phyloP scores from a whole-genome alignment of 2,329 filamentous ascomycete species.

The Elsinoe australis region DNA sequence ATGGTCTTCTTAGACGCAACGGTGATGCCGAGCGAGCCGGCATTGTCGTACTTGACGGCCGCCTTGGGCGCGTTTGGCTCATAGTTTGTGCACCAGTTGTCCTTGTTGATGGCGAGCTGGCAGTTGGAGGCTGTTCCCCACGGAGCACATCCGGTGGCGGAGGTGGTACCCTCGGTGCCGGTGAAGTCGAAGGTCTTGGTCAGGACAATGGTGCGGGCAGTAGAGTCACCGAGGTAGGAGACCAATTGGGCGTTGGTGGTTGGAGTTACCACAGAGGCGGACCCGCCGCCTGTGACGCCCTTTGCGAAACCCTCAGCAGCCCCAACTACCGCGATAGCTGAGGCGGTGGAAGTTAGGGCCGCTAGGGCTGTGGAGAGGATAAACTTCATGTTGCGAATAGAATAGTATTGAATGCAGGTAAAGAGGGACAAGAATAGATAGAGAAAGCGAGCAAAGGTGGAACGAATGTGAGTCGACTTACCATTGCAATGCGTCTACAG shows the following conservation, averaged over 20 bases:
- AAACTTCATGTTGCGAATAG: background rate
- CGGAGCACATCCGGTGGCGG: constrained; percentile 49
- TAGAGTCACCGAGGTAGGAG: constrained; percentile 49
- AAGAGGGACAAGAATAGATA: background rate
- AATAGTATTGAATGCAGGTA: background rate
- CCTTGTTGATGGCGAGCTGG: constrained; percentile 54
- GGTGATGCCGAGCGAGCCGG: constrained; percentile 39
- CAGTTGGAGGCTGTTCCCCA: constrained; percentile 47
- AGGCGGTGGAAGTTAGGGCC: constrained; percentile 9
- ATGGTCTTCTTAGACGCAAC: constrained; percentile 35
- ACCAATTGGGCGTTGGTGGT: constrained; percentile 49
- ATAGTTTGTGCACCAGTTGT: constrained; percentile 45
- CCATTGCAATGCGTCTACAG: background rate
- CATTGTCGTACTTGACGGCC: constrained; percentile 41
- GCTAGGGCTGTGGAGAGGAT: background rate
- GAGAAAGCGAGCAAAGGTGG: too few species aligned
- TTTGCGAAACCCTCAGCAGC: constrained; percentile 44
- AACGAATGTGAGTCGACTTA: too few species aligned
- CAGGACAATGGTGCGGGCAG: constrained; percentile 51
- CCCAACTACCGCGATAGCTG: constrained; percentile 28
- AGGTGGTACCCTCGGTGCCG: constrained; percentile 45
- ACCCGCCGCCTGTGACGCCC: constrained; percentile 54
- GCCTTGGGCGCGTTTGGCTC: constrained; percentile 21
- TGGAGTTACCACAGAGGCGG: constrained; percentile 48
- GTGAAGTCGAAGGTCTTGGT: constrained; percentile 49